These are phyloP conservation scores for Malassezia japonica DNA, from an alignment of 1,284 basidiomycete species.

Conservation along the genomic window DNA sequence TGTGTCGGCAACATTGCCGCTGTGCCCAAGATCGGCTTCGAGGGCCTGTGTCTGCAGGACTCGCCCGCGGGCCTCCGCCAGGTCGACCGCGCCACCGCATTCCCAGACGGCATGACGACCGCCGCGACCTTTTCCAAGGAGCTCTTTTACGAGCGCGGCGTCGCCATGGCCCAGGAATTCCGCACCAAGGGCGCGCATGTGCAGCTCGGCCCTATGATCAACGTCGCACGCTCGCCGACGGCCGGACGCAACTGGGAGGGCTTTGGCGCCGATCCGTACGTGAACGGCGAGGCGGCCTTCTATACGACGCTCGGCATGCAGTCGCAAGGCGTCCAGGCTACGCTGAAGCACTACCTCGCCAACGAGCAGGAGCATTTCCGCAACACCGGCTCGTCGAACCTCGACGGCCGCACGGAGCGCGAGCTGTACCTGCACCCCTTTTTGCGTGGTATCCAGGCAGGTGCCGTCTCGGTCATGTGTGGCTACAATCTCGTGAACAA, in stretches of 20 bases:
- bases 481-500: slow-evolving; percentile 56
- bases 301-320: slow-evolving; percentile 36
- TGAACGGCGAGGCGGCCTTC: slow-evolving; percentile 35
- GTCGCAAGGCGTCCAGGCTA: slow-evolving; percentile 38
- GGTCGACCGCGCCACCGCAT: slow-evolving; percentile 50
- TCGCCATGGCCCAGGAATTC: slow-evolving; percentile 68
- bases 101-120: slow-evolving; percentile 64
- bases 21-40: slow-evolving; percentile 58
- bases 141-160: slow-evolving; percentile 63
- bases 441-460: slow-evolving; percentile 50
- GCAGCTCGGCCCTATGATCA: slow-evolving; percentile 53
- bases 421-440: slow-evolving; percentile 45
- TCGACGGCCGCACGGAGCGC: slow-evolving; percentile 67
- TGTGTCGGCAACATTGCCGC: slow-evolving; percentile 38
- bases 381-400: slow-evolving; percentile 37
- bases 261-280: slow-evolving; percentile 35
- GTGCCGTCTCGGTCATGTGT: slow-evolving; percentile 50
- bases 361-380: slow-evolving; percentile 47
- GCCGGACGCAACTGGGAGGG: slow-evolving; percentile 74
- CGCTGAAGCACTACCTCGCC: slow-evolving; percentile 49
- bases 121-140: slow-evolving; percentile 63
- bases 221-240: slow-evolving; percentile 56
- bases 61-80: slow-evolving; percentile 56
- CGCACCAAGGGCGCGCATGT: slow-evolving; percentile 69
- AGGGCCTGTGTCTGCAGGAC: slow-evolving; percentile 60